Conservation (phyloP, 2,329 filamentous ascomycete genomes). For the Samsoniella hepiali region DNA sequence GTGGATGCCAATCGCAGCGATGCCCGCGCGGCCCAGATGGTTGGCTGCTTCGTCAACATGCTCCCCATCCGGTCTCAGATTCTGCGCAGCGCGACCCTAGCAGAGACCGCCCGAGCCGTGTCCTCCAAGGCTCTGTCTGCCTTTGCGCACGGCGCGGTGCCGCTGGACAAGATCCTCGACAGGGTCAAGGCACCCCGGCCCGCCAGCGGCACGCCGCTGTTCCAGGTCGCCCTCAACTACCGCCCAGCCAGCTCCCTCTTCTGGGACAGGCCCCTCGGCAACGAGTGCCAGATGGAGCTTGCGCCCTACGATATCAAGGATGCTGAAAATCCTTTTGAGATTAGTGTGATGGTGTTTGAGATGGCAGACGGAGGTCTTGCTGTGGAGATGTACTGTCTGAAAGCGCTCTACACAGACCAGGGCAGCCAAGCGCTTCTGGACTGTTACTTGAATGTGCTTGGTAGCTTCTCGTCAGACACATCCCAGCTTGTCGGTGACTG, state of each 20-base stretch:
- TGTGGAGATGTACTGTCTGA: neutral
- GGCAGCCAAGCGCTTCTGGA: neutral
- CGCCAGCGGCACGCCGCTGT: slow-evolving; percentile 41
- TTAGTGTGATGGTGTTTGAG: neutral
- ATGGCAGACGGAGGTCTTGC: neutral
- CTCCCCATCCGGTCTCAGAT: slow-evolving; percentile 42
- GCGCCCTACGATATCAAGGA: neutral
- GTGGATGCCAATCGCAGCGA: slow-evolving; percentile 44
- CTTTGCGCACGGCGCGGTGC: slow-evolving; percentile 41
- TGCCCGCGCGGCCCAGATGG: slow-evolving; percentile 28
- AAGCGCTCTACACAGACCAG: neutral
- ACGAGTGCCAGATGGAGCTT: neutral
- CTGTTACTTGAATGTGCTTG: neutral
- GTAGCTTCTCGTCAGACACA: neutral
- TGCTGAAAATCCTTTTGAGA: neutral
- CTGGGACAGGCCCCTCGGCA: neutral
- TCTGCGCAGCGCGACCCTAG: neutral
- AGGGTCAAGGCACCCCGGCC: slow-evolving; percentile 41
- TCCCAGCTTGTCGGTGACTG: neutral
- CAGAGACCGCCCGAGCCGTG: slow-evolving; percentile 15
- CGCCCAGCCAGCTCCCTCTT: slow-evolving; percentile 16
- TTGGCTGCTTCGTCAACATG: slow-evolving; percentile 49
- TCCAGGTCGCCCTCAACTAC: slow-evolving; percentile 43
- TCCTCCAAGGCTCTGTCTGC: slow-evolving; percentile 32
- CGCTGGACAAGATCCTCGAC: slow-evolving; percentile 47